Percentiles rank a stretch among this genome's conserved stretches.
phyloP scores from a whole-genome alignment of 768 basidiomycete species.

The Russula abietina region DNA sequence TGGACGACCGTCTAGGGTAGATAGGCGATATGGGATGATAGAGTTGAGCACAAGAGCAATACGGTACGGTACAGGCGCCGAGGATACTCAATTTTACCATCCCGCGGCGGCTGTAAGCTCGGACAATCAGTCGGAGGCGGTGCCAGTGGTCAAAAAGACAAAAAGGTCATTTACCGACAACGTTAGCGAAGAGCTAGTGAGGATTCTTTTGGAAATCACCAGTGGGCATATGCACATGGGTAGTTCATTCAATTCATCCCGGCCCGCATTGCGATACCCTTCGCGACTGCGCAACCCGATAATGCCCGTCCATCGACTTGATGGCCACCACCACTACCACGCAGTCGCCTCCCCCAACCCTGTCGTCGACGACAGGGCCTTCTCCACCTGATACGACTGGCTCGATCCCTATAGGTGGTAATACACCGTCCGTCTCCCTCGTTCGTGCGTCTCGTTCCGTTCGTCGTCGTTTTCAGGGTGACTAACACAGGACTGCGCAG shows the following conservation, averaged over 20 bases:
- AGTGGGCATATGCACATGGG: no score
- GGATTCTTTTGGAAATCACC: no score
- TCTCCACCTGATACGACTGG: not conserved
- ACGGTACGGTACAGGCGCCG: not conserved
- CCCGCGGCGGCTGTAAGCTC: not conserved
- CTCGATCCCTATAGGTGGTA: not conserved
- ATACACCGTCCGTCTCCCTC: conserved; percentile 1
- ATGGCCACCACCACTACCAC: not conserved
- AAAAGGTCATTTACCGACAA: no score
- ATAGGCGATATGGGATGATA: not conserved
- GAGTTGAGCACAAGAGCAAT: not conserved
- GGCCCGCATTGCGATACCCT: not conserved
- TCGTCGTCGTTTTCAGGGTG: not conserved
- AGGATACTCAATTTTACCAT: not conserved
- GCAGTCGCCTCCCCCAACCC: not conserved
- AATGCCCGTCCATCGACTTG: not conserved
- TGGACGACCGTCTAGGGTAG: not conserved
- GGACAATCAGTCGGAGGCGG: not conserved
- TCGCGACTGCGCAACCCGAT: not conserved
- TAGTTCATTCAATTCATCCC: no score
- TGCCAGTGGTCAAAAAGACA: not conserved
- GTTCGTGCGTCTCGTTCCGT: not conserved
- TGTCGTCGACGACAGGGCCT: not conserved
- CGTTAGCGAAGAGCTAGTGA: no score
- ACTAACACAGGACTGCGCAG: conserved; percentile 2